These are phyloP conservation scores for Rhynchospora tenuis DNA, from an alignment of 176 grass and related monocot species.

Conservation along the genomic window DNA sequence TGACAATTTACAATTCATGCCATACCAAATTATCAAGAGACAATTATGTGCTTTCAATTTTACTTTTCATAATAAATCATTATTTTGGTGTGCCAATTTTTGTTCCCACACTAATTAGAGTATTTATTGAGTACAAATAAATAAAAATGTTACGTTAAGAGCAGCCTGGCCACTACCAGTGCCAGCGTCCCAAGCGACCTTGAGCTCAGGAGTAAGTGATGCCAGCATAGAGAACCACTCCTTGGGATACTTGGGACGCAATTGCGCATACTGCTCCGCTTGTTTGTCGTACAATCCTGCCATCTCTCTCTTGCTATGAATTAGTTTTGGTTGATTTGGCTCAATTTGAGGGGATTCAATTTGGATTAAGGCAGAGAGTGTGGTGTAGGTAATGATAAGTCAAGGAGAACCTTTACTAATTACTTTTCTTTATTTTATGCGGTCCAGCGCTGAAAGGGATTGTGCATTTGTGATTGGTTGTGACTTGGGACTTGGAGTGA, in stretches of 20 bases:
- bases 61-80: neutral
- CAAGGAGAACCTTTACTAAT: too few relatives aligned
- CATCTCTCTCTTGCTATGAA: neutral
- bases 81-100: too few relatives aligned
- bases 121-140: neutral
- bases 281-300: neutral
- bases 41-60: neutral
- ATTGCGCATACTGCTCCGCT: neutral
- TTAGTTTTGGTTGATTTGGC: too few relatives aligned
- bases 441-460: too few relatives aligned
- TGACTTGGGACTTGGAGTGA: too few relatives aligned
- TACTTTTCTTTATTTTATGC: too few relatives aligned
- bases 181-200: conserved; percentile 44
- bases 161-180: conserved; percentile 58
- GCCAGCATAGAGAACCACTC: conserved; percentile 15
- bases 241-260: conserved; percentile 2
- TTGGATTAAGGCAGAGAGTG: too few relatives aligned
- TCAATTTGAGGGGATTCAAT: too few relatives aligned
- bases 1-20: neutral
- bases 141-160: conserved; percentile 21
- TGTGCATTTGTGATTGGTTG: too few relatives aligned
- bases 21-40: neutral
- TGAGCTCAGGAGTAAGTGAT: conserved; percentile 27
- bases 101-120: neutral
- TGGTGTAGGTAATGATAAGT: too few relatives aligned